A percentile compares a stretch with the other conserved stretches of the same genome.
These are phyloP conservation scores for Aristolochia fimbriata DNA, from an alignment of 164 flowering plant genomes.

Conservation along the genomic window DNA sequence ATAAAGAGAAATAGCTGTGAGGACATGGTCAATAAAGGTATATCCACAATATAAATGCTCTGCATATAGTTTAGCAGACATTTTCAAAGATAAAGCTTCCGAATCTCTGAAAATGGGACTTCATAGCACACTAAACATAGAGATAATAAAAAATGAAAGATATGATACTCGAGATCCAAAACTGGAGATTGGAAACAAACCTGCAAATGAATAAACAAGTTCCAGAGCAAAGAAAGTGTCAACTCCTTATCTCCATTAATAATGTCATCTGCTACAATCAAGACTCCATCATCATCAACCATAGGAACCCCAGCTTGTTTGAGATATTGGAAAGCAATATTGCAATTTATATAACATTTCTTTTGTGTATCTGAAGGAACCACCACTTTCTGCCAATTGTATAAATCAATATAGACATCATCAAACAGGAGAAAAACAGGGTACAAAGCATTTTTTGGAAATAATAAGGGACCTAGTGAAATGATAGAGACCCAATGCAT, in stretches of 20 bases:
- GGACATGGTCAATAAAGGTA: no score
- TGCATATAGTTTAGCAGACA: no score
- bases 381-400: constrained; percentile 49
- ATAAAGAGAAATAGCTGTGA: neutral
- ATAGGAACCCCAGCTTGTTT: constrained; percentile 55
- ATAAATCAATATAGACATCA: neutral
- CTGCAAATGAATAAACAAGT: constrained; percentile 89
- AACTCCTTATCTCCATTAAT: constrained; percentile 79
- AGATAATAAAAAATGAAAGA: no score
- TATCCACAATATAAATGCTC: no score
- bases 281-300: constrained; percentile 69
- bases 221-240: constrained; percentile 69
- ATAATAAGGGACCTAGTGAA: neutral
- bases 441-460: neutral
- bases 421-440: neutral
- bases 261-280: constrained; percentile 59
- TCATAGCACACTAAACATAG: no score
- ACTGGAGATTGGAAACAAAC: constrained; percentile 15
- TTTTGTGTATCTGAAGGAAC: constrained; percentile 76
- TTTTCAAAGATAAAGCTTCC: no score
- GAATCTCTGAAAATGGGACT: no score
- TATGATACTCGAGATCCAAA: no score
- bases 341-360: constrained; percentile 64
- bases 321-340: constrained; percentile 58
- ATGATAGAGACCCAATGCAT: neutral